A percentile compares a stretch with the other conserved stretches of the same genome.
Conservation (phyloP, 306 rosid genomes). For the Carpinus viminea region DNA sequence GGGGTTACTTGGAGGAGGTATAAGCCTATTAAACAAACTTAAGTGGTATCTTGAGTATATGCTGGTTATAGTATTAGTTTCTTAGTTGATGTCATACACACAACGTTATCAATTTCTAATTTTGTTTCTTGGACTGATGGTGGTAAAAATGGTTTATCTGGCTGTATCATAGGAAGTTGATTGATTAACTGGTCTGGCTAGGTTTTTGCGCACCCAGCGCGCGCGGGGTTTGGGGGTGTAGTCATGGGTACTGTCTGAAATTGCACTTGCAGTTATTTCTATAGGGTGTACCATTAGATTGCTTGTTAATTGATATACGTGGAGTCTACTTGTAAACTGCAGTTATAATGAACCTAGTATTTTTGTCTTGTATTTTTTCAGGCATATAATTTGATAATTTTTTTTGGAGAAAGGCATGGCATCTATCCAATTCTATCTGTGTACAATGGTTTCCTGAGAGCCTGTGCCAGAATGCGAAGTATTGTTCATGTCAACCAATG, state of each 20-base stretch:
- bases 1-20: constrained; percentile 78
- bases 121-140: neutral
- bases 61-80: neutral
- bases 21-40: constrained; percentile 3
- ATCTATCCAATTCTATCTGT: constrained; percentile 41
- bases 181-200: neutral
- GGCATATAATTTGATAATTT: constrained; percentile 67
- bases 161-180: neutral
- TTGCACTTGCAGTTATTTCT: neutral
- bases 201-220: neutral
- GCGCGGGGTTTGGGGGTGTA: too few relatives aligned
- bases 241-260: neutral
- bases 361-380: constrained; percentile 38
- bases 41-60: neutral
- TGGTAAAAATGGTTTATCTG: neutral
- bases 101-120: neutral
- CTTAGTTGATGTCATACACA: neutral
- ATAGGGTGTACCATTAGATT: neutral
- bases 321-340: constrained; percentile 6
- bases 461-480: constrained; percentile 48
- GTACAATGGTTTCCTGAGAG: constrained; percentile 60
- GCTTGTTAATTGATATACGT: neutral
- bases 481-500: constrained; percentile 58
- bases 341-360: constrained; percentile 17
- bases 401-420: constrained; percentile 52